Evolutionary conservation across 2,329 filamentous ascomycete genomes (phyloP), one percentile per base, ranked within the genome.

Genomic region (Xylaria sp.): DNA sequence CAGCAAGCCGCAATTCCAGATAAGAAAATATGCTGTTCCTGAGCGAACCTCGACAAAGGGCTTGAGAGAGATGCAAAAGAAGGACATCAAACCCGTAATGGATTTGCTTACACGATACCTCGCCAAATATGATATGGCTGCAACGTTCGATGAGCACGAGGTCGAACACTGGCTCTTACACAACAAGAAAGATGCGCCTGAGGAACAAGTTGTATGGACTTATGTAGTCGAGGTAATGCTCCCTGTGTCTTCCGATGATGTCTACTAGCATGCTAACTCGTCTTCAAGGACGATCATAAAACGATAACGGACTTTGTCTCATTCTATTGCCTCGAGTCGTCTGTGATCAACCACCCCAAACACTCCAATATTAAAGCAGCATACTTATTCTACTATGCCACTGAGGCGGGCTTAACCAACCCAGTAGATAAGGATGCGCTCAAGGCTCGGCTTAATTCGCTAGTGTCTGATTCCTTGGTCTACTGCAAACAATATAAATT

Each of bases 331-430:
- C 89, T 99, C 35, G 93, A 97, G 76, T 97, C 93, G 15, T 95
- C 92, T 1, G 91, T 97, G 61, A 96, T 99, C 72, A 89, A 90
- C 69, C 88, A 92, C 73, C 81, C 86, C 47, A 91, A 91, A 75
- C 90, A 96, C 79, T 85, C 87, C 63, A 87, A 88, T 60, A 88
- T 99, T 72, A 90, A 89, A 68, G 95, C 94, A 3, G 95, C 95
- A 31, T 99, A 99, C 78, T 86, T 98, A 58, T 99, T 94, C 82
- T 99, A 99, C 83, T 99, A 99, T 75, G 95, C 92, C 60, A 91
- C 90, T 6, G 92, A 97, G 72, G 82, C 86, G 4, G 94, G 89
- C 11, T 90, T 97, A 67, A 74, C 78, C 2, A 77, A 81, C 45
- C 82, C 86, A 4, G 72, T 81, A 8, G 79, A 87, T 71, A 83